These are phyloP conservation scores for Termitomyces sp. DNA, from an alignment of 768 basidiomycete species.

Conservation along the genomic window DNA sequence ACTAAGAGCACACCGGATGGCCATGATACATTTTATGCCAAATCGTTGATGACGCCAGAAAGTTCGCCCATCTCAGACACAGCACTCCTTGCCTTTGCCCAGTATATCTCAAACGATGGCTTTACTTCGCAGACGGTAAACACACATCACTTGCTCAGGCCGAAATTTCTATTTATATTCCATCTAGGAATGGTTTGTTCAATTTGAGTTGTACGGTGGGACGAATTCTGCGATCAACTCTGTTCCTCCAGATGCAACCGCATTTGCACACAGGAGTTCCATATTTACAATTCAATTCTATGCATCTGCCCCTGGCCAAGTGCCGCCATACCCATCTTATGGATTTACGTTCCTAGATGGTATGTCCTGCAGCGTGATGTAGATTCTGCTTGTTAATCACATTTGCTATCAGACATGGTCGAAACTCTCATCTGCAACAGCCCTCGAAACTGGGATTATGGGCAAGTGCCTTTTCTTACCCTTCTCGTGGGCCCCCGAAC, in stretches of 20 bases:
- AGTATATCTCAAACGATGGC: conserved; percentile 23
- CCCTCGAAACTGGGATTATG: conserved; percentile 26
- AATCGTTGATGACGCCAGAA: conserved; percentile 28
- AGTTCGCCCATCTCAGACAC: conserved; percentile 23
- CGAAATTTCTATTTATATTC: neutral
- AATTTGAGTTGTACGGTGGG: conserved; percentile 43
- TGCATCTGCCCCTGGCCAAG: conserved; percentile 31
- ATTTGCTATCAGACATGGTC: neutral
- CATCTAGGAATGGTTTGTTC: conserved; percentile 30
- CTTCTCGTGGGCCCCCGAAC: neutral
- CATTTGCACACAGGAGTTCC: conserved; percentile 42
- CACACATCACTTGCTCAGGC: neutral
- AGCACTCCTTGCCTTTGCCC: conserved; percentile 19
- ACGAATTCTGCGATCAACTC: conserved; percentile 41
- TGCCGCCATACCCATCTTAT: conserved; percentile 38
- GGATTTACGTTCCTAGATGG: conserved; percentile 43
- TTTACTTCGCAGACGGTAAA: conserved; percentile 23
- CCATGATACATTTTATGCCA: conserved; percentile 30
- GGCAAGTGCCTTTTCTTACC: conserved; percentile 9
- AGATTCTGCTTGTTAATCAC: conserved; percentile 12
- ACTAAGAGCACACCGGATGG: conserved; percentile 14
- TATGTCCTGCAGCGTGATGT: conserved; percentile 14
- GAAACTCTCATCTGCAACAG: conserved; percentile 17
- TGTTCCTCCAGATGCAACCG: conserved; percentile 33
- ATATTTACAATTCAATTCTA: conserved; percentile 50